Evolutionary conservation across 352 stramenopile species (phyloP).

Genomic region (Peronospora destructor): DNA sequence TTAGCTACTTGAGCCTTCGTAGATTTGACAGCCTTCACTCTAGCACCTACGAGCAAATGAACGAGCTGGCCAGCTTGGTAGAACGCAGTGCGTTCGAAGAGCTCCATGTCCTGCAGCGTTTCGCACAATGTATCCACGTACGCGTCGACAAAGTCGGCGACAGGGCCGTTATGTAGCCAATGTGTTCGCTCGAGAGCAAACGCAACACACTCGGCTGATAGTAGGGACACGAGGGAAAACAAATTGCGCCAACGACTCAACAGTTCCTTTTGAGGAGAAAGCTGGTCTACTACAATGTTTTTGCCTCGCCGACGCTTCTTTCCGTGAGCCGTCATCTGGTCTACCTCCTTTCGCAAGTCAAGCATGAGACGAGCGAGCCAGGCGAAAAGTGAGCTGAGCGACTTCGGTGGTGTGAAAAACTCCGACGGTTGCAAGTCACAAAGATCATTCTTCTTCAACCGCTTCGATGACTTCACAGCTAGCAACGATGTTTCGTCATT

Average conservation of each 20-base stretch:
- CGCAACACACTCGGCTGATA: conserved; percentile 54
- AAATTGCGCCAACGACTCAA: conserved; percentile 64
- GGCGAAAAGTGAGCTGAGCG: conserved; percentile 37
- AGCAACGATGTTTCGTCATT: conserved; percentile 43
- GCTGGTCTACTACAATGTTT: conserved; percentile 23
- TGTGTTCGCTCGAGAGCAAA: conserved; percentile 49
- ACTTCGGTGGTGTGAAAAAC: conserved; percentile 49
- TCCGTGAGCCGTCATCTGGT: conserved; percentile 32
- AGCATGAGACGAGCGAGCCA: conserved; percentile 53
- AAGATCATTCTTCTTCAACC: conserved; percentile 35
- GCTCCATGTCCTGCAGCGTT: conserved; percentile 41
- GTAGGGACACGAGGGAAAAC: conserved; percentile 52
- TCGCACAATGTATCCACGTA: conserved; percentile 43
- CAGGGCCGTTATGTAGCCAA: conserved; percentile 34
- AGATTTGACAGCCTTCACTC: conserved; percentile 28
- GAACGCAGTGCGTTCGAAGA: conserved; percentile 57
- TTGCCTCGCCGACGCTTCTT: conserved; percentile 49
- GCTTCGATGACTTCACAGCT: conserved; percentile 36
- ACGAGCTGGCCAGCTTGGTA: conserved; percentile 57
- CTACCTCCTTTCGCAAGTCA: conserved; percentile 38
- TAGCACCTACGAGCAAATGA: conserved; percentile 34
- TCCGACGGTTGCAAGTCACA: conserved; percentile 47
- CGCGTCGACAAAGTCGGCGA: conserved; percentile 37
- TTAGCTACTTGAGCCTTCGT: conserved; percentile 21
- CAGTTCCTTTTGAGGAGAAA: conserved; percentile 34